Base-by-base conservation (phyloP, 2,329 filamentous ascomycete species). In the Didymella lethalis region DNA sequence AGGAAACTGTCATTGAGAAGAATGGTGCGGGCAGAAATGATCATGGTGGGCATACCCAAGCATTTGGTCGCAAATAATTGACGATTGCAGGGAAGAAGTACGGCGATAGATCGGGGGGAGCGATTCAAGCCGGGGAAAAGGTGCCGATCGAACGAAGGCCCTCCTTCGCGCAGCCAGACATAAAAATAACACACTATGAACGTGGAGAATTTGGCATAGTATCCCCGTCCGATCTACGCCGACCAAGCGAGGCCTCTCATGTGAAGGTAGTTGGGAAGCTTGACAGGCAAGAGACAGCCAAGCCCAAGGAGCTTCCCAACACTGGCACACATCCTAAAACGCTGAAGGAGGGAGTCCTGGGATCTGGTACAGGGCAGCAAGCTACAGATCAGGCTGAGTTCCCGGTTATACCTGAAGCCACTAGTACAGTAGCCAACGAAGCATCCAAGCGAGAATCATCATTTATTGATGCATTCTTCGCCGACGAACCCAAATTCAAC, bases 141-240 rank as follows among this genome's bases (percentile, higher is more conserved):
- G 7, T 32, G 2, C 44, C 47, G n/a, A 12, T 3, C 25, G 48
- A 59, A 26, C 49, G 54, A 20, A 61, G 57, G 18, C 46, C 57
- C 4, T 26, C 55, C 3, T 71, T 69, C 36, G 57, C 60, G 10
- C 51, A 68, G 32, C 66, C 68, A 34, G 59, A 45, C 2, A 56
- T 62, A 36, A 66, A 62, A 44, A 40, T 61, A 23, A 60, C 51
- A 11, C 48, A 51, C 46, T 64, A 71, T 23, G 66, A 67, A 31
- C 57, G 57, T 8, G 61, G 69, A 20, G 54, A 64, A 18, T 61
- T 55, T 20, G 69, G 70, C 10, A 63, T 75, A 7, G 54, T 58
- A 26, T 75, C 73, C n/a, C 74, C 74, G 12, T 75, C 72, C 6
- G 74, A 76, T 62, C 40, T 67, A 6, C 64, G 74, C 40, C 64